phyloP scores from a whole-genome alignment of 2,329 filamentous ascomycete species.

The Sporothrix curviconia region DNA sequence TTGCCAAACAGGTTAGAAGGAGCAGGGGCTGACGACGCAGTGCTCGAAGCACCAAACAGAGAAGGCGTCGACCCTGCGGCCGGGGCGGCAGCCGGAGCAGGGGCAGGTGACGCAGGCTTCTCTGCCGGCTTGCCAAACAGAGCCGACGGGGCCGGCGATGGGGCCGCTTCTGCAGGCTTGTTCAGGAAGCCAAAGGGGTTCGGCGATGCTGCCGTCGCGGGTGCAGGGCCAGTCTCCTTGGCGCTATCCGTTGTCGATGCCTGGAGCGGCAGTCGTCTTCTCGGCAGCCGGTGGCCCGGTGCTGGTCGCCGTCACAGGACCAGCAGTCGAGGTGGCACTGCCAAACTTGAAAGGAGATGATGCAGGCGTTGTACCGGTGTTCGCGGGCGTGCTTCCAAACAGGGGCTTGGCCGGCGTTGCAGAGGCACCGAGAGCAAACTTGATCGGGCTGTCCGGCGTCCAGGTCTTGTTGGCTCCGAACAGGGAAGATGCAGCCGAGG shows the following conservation, averaged over 20 bases:
- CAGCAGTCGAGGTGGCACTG: slow-evolving; percentile 3
- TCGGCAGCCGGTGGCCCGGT: background rate
- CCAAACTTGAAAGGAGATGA: slow-evolving; percentile 13
- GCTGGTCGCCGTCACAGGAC: background rate
- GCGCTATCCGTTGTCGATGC: background rate
- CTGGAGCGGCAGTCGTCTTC: background rate
- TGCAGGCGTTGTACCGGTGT: background rate
- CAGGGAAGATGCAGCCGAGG: slow-evolving; percentile 16
- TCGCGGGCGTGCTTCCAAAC: slow-evolving; percentile 13
- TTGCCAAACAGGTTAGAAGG: slow-evolving; percentile 4
- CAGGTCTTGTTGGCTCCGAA: slow-evolving; percentile 39
- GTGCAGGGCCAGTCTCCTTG: background rate
- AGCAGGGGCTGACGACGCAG: background rate
- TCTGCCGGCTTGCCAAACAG: slow-evolving; percentile 9
- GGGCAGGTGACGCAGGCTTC: background rate
- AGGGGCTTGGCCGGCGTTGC: slow-evolving; percentile 14
- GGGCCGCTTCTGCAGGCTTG: slow-evolving; percentile 9
- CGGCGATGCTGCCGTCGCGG: background rate
- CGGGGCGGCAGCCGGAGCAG: background rate
- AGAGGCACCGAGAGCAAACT: slow-evolving; percentile 36
- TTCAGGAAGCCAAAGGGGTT: slow-evolving; percentile 3
- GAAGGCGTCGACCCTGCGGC: background rate
- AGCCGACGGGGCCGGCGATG: slow-evolving; percentile 2
- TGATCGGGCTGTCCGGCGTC: slow-evolving; percentile 46
- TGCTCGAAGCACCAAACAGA: background rate